These are phyloP conservation scores for Cicer judaicum DNA, from an alignment of 306 rosid species.

Conservation along the genomic window DNA sequence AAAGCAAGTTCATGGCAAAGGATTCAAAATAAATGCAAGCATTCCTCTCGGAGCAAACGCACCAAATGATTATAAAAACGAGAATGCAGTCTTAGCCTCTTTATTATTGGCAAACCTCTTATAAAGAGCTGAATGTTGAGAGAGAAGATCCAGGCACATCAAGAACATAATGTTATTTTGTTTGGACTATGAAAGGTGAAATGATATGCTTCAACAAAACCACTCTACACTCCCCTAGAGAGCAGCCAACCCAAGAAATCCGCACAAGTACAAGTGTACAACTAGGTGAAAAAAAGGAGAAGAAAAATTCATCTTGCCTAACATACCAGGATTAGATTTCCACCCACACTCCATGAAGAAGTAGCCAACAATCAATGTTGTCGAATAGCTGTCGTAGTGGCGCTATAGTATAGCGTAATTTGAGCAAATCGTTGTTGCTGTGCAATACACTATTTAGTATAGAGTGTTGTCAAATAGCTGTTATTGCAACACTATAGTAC, in stretches of 20 bases:
- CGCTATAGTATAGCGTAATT: too few relatives aligned
- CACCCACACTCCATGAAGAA: slow-evolving; percentile 17
- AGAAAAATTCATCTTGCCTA: background rate
- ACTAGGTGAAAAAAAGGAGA: background rate
- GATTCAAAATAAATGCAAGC: slow-evolving; percentile 27
- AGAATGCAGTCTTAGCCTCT: slow-evolving; percentile 23
- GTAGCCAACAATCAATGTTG: background rate
- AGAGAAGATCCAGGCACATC: background rate
- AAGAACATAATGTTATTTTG: background rate
- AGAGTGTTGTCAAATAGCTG: too few relatives aligned
- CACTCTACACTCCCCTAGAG: slow-evolving; percentile 15
- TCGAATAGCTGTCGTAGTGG: too few relatives aligned
- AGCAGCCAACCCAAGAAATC: slow-evolving; percentile 20
- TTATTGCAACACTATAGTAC: too few relatives aligned
- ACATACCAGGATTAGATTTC: background rate
- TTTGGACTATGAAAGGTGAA: background rate
- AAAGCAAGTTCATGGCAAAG: slow-evolving; percentile 18
- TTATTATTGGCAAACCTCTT: background rate
- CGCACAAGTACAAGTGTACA: background rate
- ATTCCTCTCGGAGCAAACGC: slow-evolving; percentile 35
- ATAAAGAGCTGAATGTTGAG: slow-evolving; percentile 18
- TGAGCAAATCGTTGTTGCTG: too few relatives aligned
- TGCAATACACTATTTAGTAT: too few relatives aligned
- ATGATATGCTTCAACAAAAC: slow-evolving; percentile 18
- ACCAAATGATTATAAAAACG: slow-evolving; percentile 7